Conservation (phyloP, 1,139 yeast species). For the Taphrina populina region DNA sequence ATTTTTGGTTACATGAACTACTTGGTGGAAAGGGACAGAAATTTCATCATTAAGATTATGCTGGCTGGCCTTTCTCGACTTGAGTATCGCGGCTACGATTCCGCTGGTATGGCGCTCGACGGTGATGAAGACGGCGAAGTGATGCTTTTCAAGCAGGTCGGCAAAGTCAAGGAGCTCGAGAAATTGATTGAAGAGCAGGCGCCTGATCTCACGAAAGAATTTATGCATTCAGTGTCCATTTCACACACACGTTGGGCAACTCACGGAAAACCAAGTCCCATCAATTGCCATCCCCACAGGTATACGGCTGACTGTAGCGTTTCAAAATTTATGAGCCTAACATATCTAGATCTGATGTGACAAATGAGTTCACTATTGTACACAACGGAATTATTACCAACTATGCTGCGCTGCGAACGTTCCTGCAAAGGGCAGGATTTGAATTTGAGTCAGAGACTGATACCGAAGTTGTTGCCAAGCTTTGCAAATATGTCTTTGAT, state of each 20-base stretch:
- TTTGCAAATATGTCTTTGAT: conserved; percentile 87
- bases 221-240: conserved; percentile 88
- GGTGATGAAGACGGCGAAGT: conserved; percentile 67
- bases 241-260: conserved; percentile 99
- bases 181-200: conserved; percentile 54
- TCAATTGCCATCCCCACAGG: conserved; percentile 89
- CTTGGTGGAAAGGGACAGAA: conserved; percentile 85
- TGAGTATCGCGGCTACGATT: conserved; percentile 98
- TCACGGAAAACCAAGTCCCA: conserved; percentile 85
- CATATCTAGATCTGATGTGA: conserved; percentile 62
- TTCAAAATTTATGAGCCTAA: too few relatives aligned
- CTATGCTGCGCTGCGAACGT: conserved; percentile 82
- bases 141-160: conserved; percentile 75
- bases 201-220: conserved; percentile 60
- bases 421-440: conserved; percentile 75
- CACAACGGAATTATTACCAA: conserved; percentile 99
- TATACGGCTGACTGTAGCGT: not conserved
- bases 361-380: conserved; percentile 83
- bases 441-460: conserved; percentile 91
- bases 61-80: conserved; percentile 85
- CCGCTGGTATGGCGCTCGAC: conserved; percentile 93
- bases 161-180: conserved; percentile 82
- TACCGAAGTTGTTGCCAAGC: conserved; percentile 95
- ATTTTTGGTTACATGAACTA: conserved; percentile 97
- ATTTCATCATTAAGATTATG: conserved; percentile 84